Percentiles rank a stretch among this genome's conserved stretches.
These are phyloP conservation scores for Candida pseudocylindracea DNA, from an alignment of 1,139 yeast species.

Conservation along the genomic window DNA sequence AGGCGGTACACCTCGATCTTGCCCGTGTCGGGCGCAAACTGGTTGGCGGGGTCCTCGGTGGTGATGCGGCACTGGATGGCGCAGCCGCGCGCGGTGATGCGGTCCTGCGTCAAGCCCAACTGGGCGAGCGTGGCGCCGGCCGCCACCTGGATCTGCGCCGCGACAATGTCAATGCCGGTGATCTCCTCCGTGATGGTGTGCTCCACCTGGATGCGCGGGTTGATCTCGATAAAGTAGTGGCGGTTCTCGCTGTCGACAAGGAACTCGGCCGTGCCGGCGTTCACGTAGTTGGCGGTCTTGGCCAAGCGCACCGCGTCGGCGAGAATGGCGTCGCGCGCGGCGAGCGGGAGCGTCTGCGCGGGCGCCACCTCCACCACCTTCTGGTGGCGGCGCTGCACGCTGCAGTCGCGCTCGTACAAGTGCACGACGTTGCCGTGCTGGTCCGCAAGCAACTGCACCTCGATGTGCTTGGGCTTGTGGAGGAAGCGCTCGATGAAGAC, in stretches of 20 bases:
- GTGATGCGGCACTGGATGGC: slow-evolving; percentile 99
- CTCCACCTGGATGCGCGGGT: slow-evolving; percentile 97
- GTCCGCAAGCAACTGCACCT: slow-evolving; percentile 91
- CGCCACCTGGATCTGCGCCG: slow-evolving; percentile 97
- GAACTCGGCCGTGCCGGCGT: slow-evolving; percentile 98
- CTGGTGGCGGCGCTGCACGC: slow-evolving; percentile 98
- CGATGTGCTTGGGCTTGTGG: slow-evolving; percentile 93
- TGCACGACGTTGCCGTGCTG: slow-evolving; percentile 88
- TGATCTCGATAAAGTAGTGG: slow-evolving; percentile 94
- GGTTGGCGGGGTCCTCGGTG: slow-evolving; percentile 92
- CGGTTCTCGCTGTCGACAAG: slow-evolving; percentile 85
- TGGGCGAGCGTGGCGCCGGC: slow-evolving; percentile 93
- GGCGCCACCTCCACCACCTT: slow-evolving; percentile 99
- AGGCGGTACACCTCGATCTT: slow-evolving; percentile 95
- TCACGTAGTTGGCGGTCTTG: slow-evolving; percentile 67
- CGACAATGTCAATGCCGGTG: slow-evolving; percentile 93
- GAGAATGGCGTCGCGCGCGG: slow-evolving; percentile 75
- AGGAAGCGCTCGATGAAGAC: slow-evolving; percentile 93
- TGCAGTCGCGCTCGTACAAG: slow-evolving; percentile 93
- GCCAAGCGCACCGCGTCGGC: slow-evolving; percentile 92
- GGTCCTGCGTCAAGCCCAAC: slow-evolving; percentile 81
- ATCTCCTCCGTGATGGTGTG: slow-evolving; percentile 98
- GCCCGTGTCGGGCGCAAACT: slow-evolving; percentile 98
- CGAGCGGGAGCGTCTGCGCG: slow-evolving; percentile 71
- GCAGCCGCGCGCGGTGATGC: slow-evolving; percentile 88